Percentiles rank a stretch among this genome's conserved stretches.
Conservation (phyloP, 176 grass and related monocot genomes). For the Bolboschoenus planiculmis region DNA sequence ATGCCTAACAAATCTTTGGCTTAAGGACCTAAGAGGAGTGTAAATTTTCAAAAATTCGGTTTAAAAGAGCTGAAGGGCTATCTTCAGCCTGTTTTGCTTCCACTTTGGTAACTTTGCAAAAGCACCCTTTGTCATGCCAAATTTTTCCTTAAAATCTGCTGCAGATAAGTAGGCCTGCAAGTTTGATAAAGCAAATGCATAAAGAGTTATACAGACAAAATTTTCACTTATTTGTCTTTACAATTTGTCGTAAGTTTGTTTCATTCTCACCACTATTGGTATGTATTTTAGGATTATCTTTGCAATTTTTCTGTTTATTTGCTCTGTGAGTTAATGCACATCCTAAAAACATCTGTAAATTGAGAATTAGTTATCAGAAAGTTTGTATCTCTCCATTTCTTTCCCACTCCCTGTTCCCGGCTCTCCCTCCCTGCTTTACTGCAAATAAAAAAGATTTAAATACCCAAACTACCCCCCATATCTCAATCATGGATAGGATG, state of each 20-base stretch:
- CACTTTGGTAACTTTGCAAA: slow-evolving; percentile 80
- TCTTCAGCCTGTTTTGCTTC: slow-evolving; percentile 84
- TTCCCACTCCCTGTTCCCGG: neutral
- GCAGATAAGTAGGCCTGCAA: slow-evolving; percentile 77
- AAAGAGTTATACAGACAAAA: no score
- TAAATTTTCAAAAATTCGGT: slow-evolving; percentile 10
- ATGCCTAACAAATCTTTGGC: slow-evolving; percentile 20
- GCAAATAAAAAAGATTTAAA: neutral
- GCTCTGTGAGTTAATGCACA: neutral
- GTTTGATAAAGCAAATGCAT: neutral
- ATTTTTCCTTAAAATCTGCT: slow-evolving; percentile 79
- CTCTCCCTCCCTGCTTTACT: neutral
- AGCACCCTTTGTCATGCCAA: slow-evolving; percentile 69
- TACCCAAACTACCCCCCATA: neutral
- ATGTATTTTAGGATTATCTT: neutral
- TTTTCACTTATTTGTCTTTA: no score
- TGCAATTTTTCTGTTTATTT: neutral
- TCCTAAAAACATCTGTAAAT: no score
- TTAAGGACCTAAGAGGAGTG: slow-evolving; percentile 18
- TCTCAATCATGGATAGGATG: neutral
- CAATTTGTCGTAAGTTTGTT: neutral
- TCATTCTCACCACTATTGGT: no score
- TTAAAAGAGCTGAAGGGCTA: slow-evolving; percentile 73
- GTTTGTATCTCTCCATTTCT: neutral
- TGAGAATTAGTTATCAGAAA: neutral